Evolutionary conservation across 768 basidiomycete genomes (phyloP), one percentile per base, ranked within the genome.

Genomic region (Candolleomyces eurysporus): DNA sequence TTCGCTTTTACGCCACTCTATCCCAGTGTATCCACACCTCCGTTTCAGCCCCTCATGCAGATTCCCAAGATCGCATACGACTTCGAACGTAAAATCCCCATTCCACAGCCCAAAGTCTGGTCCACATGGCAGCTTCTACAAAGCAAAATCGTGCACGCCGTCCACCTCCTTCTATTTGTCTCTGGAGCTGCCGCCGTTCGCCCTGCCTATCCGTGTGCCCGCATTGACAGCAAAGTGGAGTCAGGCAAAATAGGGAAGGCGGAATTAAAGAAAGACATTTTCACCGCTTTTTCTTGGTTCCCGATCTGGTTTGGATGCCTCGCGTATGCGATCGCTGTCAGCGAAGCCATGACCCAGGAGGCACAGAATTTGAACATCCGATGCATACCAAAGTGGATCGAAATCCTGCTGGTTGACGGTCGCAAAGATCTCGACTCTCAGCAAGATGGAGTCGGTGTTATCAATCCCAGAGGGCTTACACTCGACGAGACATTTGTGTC

Each of bases 241-340:
- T 10, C 14, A n/a, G 52, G 36, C 14, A 31, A 19, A 13, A 17
- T 21, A 16, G 21, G 9, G 30, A 51, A 54, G 8, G 16, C 31
- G 11, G 30, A 39, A n/a, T n/a, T 54, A 17, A 10, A 54, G 17
- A 14, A 40, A 5, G 52, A 54, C 17, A 54, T 54, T 6, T 21
- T n/a, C n/a, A 19, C 5, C 11, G 52, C 52, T 5, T 16, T 13
- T 3, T 32, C 32, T 22, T 54, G 52, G 52, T 54, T 54, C 36
- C 39, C 52, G 17, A 31, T 54, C 13, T 54, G 52, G 52, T 54
- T 54, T n/a, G 52, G 52, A 5, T 54, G 52, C 36, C 36, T 54
- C 5, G 11, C 52, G 8, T 54, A 54, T 40, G 52, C 52, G 4
- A 54, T 54, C 5, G 52, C 52, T 22, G 52, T 54, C 31, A 54